phyloP scores from a whole-genome alignment of 257 asterid genomes.

The Petrea volubilis region DNA sequence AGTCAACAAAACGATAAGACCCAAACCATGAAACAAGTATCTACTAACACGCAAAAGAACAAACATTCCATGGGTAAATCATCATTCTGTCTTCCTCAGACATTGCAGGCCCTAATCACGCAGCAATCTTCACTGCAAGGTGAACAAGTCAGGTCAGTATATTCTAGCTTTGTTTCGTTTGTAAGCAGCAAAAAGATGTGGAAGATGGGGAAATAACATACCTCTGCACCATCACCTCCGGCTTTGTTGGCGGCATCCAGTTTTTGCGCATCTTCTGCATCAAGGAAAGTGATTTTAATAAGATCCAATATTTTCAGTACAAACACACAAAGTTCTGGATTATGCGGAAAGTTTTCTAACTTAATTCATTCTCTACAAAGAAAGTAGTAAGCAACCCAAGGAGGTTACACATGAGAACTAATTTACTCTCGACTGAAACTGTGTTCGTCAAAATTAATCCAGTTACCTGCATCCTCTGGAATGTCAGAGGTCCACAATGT shows the following conservation, averaged over 20 bases:
- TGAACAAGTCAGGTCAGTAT: background rate
- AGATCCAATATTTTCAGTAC: background rate
- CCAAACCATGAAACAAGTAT: constrained; percentile 32
- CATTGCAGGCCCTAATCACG: constrained; percentile 26
- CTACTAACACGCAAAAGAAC: constrained; percentile 24
- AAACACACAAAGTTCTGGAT: background rate
- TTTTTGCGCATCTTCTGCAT: constrained; percentile 63
- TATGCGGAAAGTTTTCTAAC: background rate
- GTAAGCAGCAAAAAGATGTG: background rate
- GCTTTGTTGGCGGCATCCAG: constrained; percentile 50
- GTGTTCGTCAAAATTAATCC: constrained; percentile 1
- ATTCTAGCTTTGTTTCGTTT: background rate
- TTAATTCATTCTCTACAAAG: background rate
- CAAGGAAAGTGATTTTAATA: constrained; percentile 12
- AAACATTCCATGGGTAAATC: constrained; percentile 24
- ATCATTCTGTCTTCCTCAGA: constrained; percentile 23
- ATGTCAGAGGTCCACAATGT: constrained; percentile 92
- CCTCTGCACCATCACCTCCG: constrained; percentile 74
- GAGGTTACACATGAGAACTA: background rate
- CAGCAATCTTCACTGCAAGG: constrained; percentile 58
- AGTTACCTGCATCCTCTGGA: constrained; percentile 76
- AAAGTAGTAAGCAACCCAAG: background rate
- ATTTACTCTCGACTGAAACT: too few species aligned
- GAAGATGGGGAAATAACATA: constrained; percentile 20
- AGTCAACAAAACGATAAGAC: constrained; percentile 28